Evolutionary conservation across 306 rosid genomes (phyloP).

Genomic region (Pyrus betulifolia): DNA sequence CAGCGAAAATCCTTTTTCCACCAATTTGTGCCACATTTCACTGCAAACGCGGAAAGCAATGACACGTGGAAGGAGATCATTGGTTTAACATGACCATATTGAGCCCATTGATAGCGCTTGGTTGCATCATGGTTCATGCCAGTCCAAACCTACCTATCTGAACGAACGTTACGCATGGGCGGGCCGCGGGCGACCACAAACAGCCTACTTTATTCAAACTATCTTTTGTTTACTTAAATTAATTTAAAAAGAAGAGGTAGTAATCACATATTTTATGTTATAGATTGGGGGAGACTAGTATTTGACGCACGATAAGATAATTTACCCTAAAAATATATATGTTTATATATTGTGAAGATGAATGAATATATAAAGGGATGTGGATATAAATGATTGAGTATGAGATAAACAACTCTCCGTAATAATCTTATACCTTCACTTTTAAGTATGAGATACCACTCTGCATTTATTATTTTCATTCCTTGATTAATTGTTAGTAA

Average conservation of each 20-base stretch:
- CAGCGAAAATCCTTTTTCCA: no score
- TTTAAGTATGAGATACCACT: neutral
- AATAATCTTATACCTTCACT: no score
- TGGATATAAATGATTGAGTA: neutral
- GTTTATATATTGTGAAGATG: neutral
- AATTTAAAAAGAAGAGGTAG: no score
- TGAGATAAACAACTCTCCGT: neutral
- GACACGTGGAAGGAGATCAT: conserved; percentile 3
- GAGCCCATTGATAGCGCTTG: conserved; percentile 4
- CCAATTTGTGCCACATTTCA: neutral
- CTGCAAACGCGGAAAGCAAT: neutral
- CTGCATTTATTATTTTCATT: neutral
- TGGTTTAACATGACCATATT: neutral
- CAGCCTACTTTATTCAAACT: neutral
- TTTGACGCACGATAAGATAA: no score
- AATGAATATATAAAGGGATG: fast-evolving
- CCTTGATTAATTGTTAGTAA: neutral
- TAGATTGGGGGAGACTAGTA: no score
- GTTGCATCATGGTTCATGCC: conserved; percentile 33
- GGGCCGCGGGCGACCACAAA: neutral
- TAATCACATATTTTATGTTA: no score
- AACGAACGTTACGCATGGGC: neutral
- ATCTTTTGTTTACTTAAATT: neutral
- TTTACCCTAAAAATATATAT: neutral
- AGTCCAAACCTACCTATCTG: conserved; percentile 20